These are phyloP conservation scores for Skeletonema tropicum DNA, from an alignment of 108 stramenopile genomes.

Conservation along the genomic window DNA sequence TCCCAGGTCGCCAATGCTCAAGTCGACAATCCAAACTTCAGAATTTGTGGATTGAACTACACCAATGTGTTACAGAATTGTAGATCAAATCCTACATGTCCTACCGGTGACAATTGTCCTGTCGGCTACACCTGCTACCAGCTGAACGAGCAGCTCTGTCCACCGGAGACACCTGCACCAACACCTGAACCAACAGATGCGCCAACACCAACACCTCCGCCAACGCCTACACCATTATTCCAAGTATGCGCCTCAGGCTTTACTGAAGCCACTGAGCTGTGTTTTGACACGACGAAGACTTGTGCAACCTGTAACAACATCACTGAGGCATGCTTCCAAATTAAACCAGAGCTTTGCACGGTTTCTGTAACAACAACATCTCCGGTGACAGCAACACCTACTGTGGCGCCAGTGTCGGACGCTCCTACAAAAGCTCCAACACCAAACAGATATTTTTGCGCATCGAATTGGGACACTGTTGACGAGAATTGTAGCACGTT, in stretches of 20 bases:
- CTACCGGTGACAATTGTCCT: not conserved
- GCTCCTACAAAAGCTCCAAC: conserved; percentile 1
- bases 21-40: not conserved
- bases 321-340: not conserved
- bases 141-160: not conserved
- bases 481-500: not conserved
- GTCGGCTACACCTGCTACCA: not conserved
- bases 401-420: not conserved
- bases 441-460: not conserved
- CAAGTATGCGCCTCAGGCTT: not conserved
- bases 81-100: not conserved
- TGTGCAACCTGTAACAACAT: not conserved
- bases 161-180: not conserved
- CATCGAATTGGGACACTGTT: not conserved
- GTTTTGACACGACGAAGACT: not conserved
- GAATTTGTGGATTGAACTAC: not conserved
- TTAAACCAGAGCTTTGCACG: not conserved
- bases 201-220: not conserved
- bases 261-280: not conserved
- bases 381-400: not conserved
- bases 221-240: not conserved
- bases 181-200: not conserved
- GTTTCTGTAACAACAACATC: not conserved
- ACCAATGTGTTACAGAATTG: not conserved
- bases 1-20: not conserved